Evolutionary conservation across 2,329 filamentous ascomycete genomes (phyloP).

Genomic region (Colletotrichum graminicola): DNA sequence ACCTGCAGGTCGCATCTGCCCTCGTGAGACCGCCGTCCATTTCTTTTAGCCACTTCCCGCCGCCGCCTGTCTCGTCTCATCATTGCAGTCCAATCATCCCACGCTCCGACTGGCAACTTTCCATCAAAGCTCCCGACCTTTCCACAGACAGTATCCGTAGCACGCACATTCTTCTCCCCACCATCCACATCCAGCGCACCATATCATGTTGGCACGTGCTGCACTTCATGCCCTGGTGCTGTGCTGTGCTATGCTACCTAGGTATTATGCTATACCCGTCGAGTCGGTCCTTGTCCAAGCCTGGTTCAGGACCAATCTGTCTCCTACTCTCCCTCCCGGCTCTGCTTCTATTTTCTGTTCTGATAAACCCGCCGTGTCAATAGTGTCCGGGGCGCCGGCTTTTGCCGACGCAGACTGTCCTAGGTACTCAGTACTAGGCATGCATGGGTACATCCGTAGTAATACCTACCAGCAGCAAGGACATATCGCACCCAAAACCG

Average conservation of each 20-base stretch:
- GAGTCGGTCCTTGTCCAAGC: not conserved
- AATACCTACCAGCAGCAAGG: slow-evolving; percentile 15
- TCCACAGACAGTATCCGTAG: not conserved
- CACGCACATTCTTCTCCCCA: not conserved
- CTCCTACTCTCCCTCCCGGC: not conserved
- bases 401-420: slow-evolving; percentile 7
- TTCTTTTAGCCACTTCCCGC: slow-evolving; percentile 26
- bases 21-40: slow-evolving; percentile 35
- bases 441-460: not conserved
- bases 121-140: not conserved
- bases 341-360: slow-evolving; percentile 27
- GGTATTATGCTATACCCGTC: not conserved
- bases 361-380: slow-evolving; percentile 8
- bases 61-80: slow-evolving; percentile 27
- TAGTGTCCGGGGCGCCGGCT: slow-evolving; percentile 6
- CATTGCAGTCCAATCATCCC: not conserved
- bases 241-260: not conserved
- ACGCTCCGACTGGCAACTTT: slow-evolving; percentile 1
- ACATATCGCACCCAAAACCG: slow-evolving; percentile 26
- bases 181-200: no score
- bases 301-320: not conserved
- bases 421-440: no score
- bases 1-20: slow-evolving; percentile 16
- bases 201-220: not conserved
- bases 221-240: slow-evolving; percentile 6